A percentile compares a stretch with the other conserved stretches of the same genome.
These are phyloP conservation scores for Globisporangium irregulare DNA, from an alignment of 352 stramenopile genomes.

Conservation along the genomic window DNA sequence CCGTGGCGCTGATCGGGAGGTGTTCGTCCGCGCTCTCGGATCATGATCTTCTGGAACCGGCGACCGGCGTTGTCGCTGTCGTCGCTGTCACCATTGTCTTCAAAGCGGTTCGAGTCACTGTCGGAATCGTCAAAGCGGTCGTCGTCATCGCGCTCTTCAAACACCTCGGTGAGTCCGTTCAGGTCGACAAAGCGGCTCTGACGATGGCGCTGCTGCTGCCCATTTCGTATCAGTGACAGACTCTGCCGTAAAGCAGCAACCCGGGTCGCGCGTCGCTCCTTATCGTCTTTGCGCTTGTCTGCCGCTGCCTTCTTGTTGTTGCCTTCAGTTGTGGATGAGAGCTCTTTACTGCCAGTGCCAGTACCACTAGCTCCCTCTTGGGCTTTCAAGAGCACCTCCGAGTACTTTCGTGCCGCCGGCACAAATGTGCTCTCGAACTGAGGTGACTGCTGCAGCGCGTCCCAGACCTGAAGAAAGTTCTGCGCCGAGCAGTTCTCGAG, in stretches of 20 bases:
- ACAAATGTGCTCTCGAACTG: constrained; percentile 43
- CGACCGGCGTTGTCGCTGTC: constrained; percentile 21
- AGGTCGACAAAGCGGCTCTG: constrained; percentile 46
- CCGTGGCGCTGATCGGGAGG: constrained; percentile 19
- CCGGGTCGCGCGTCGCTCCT: background rate
- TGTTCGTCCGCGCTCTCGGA: constrained; percentile 46
- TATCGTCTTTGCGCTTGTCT: constrained; percentile 3
- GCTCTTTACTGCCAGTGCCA: background rate
- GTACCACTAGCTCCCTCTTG: background rate
- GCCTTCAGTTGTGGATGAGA: background rate
- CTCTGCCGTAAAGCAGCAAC: constrained; percentile 2
- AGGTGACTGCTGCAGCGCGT: constrained; percentile 42
- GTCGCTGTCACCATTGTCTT: constrained; percentile 7
- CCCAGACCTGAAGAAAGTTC: constrained; percentile 46
- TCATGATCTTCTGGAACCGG: constrained; percentile 34
- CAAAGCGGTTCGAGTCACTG: constrained; percentile 1
- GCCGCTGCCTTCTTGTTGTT: constrained; percentile 10
- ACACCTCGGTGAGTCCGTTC: constrained; percentile 45
- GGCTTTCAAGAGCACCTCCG: constrained; percentile 14
- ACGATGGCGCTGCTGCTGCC: background rate
- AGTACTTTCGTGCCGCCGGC: constrained; percentile 21
- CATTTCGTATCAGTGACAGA: background rate
- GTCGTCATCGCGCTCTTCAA: constrained; percentile 37
- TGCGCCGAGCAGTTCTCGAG: constrained; percentile 36
- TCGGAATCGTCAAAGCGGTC: background rate